Conservation (phyloP, 2,329 filamentous ascomycete species). For the Rachicladosporium sp. region DNA sequence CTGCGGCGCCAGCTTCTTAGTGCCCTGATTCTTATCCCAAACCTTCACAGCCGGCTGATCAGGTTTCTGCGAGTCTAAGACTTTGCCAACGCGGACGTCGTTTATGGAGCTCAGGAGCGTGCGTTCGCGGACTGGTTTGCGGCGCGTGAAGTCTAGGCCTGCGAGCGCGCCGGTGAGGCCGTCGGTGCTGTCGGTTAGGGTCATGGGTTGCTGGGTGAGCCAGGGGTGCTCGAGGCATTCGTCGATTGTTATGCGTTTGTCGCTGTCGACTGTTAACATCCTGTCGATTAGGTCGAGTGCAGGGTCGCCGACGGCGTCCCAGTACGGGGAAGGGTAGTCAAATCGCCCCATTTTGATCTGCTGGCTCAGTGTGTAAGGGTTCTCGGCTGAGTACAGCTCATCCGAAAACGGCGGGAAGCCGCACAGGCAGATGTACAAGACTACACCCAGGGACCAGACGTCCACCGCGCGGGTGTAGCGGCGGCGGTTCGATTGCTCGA, state of each 20-base stretch:
- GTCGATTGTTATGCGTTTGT: conserved; percentile 75
- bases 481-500: conserved; percentile 67
- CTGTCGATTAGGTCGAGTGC: conserved; percentile 86
- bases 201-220: conserved; percentile 43
- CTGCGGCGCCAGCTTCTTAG: conserved; percentile 41
- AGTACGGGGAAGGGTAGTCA: conserved; percentile 93
- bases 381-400: conserved; percentile 64
- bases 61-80: conserved; percentile 41
- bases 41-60: conserved; percentile 56
- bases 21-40: conserved; percentile 55
- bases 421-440: conserved; percentile 92
- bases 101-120: conserved; percentile 77
- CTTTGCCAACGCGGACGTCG: conserved; percentile 50
- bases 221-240: conserved; percentile 86
- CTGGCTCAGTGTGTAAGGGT: conserved; percentile 74
- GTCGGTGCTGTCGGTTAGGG: conserved; percentile 68
- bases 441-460: conserved; percentile 93
- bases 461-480: conserved; percentile 93
- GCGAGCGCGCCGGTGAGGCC: conserved; percentile 80
- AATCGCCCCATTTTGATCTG: conserved; percentile 84
- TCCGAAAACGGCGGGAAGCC: conserved; percentile 96
- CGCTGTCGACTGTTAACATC: conserved; percentile 83
- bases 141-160: conserved; percentile 68
- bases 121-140: conserved; percentile 68
- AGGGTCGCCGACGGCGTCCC: conserved; percentile 75